phyloP scores from a whole-genome alignment of 73 alveolate species.

The Tetrahymena elliotti region DNA sequence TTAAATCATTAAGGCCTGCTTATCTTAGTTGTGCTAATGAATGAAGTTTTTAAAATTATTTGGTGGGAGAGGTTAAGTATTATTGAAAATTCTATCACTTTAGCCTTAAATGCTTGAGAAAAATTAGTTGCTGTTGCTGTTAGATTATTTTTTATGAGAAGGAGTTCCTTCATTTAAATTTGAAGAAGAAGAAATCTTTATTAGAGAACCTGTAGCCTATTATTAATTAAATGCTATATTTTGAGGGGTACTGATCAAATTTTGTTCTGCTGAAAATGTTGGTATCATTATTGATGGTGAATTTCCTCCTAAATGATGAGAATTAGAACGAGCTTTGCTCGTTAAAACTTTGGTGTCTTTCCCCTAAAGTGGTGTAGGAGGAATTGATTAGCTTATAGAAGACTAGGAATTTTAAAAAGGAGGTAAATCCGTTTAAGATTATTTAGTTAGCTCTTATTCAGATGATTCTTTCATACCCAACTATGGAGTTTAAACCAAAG shows the following conservation, averaged over 20 bases:
- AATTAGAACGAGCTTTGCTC: not conserved
- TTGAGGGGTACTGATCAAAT: not conserved
- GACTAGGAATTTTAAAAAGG: not conserved
- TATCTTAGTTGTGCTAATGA: not conserved
- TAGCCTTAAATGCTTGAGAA: not conserved
- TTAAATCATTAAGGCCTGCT: not conserved
- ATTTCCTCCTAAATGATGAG: not conserved
- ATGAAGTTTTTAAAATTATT: not conserved
- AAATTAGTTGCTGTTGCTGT: not conserved
- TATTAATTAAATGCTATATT: not conserved
- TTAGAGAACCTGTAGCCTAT: not conserved
- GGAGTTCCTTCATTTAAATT: not conserved
- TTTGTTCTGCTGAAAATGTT: not conserved
- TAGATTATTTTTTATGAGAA: not conserved
- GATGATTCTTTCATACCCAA: not conserved
- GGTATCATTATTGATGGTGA: not conserved
- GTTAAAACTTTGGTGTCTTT: not conserved
- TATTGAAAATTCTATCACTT: not conserved
- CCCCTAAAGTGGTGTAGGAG: not conserved
- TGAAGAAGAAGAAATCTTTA: not conserved
- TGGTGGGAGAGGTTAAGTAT: not conserved
- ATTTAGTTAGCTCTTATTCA: not conserved
- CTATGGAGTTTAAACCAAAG: not conserved
- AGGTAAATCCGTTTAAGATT: not conserved
- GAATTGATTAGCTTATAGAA: not conserved